These are phyloP conservation scores for Populus hybrid DNA, from an alignment of 441 rosid species.

Conservation along the genomic window DNA sequence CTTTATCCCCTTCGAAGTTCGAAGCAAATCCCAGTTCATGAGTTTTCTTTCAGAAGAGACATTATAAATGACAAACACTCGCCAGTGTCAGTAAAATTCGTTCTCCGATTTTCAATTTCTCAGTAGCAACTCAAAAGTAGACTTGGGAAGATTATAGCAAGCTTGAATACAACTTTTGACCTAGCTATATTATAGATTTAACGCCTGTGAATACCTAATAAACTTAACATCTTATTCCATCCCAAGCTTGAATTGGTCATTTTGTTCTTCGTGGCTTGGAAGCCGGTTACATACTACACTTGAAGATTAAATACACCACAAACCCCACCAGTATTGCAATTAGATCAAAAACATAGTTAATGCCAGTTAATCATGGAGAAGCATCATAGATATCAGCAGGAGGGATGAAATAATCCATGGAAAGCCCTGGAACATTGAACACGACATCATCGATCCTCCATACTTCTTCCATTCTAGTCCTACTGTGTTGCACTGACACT, in stretches of 20 bases:
- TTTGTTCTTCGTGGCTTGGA: constrained; percentile 5
- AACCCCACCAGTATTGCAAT: constrained; percentile 28
- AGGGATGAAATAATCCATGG: constrained; percentile 78
- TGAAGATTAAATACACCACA: constrained; percentile 22
- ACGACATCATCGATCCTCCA: constrained; percentile 94
- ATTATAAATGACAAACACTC: no score
- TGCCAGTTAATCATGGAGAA: constrained; percentile 22
- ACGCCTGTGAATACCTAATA: background rate
- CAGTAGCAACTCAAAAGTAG: background rate
- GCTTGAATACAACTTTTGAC: background rate
- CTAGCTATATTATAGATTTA: background rate
- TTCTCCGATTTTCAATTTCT: no score
- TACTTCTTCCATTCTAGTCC: constrained; percentile 84
- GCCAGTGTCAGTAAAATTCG: no score
- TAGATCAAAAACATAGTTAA: constrained; percentile 14
- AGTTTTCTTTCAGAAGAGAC: no score
- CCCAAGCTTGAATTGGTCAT: constrained; percentile 11
- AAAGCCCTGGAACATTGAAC: constrained; percentile 81
- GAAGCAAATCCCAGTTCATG: no score
- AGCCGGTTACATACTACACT: constrained; percentile 11
- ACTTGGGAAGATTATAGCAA: background rate
- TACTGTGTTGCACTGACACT: constrained; percentile 60
- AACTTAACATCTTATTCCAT: constrained; percentile 6
- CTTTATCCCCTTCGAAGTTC: no score
- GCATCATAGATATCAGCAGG: constrained; percentile 73